Base-by-base conservation (phyloP, 805 yeast genomes). In the Ogataea wickerhamii region DNA sequence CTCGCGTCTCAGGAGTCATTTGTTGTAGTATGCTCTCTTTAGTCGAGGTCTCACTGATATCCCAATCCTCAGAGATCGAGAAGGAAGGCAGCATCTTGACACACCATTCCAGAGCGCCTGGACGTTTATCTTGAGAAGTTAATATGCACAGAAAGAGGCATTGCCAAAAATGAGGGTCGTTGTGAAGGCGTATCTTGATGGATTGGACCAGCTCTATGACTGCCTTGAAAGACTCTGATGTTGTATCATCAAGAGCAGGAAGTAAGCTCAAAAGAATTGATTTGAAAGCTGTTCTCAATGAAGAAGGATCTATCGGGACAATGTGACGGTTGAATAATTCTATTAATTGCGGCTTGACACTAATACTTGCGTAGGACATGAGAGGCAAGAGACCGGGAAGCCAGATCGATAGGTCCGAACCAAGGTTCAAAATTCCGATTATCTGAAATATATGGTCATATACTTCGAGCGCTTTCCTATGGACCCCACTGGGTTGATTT, bases 211-310 rank as follows among this genome's bases (percentile, higher is more conserved):
- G 55, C 0, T 64, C 64, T 37, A 87, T 46, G 1, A 80, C 73
- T 2, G 80, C 73, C 11, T 67, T 70, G 54, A 83, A 91, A 22
- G 80, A 80, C 52, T 93, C 98, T 16, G 89, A 78, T 28, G 89
- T 77, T 48, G 89, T 96, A 51, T 93, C 98, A 51, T 93, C 98
- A 36, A 93, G 73, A 0, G 96, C 96, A 0, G 96, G 88, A 3
- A 91, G 61, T 23, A 89, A 67, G 44, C 91, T 76, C 34, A 88
- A 68, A 4, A 91, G 60, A 6, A 91, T 52, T 0, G 97, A 88
- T 40, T 76, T 79, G 23, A 84, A 64, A 13, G 87, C 59, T 18
- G 73, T 62, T 38, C 78, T 69, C 39, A 89, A 60, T 0, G 69
- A 60, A 0, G 47, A 40, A 2, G 78, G 53, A 3, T 82, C 74